Conservation (phyloP, 805 yeast species). For the Myxozyma mucilagina region DNA sequence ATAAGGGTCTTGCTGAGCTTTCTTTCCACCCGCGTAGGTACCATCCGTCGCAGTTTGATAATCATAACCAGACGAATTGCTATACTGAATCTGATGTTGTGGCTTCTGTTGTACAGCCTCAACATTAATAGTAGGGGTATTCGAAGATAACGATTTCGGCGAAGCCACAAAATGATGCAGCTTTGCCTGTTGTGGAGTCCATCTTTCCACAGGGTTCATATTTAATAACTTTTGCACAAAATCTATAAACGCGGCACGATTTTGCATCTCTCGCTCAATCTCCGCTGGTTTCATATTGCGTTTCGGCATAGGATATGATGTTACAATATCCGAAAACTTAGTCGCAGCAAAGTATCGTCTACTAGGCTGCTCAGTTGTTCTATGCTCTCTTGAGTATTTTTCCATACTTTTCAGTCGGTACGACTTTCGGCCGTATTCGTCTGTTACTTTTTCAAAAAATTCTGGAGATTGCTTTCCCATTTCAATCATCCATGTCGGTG, state of each 20-base stretch:
- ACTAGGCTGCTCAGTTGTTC: conserved; percentile 67
- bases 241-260: conserved; percentile 70
- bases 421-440: conserved; percentile 41
- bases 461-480: conserved; percentile 82
- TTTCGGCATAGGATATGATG: conserved; percentile 60
- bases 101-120: conserved; percentile 11
- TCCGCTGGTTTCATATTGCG: conserved; percentile 42
- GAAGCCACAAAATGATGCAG: conserved; percentile 79
- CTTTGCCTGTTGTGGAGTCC: conserved; percentile 95
- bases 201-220: conserved; percentile 87
- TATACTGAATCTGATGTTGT: neutral
- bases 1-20: neutral
- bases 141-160: conserved; percentile 1
- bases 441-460: conserved; percentile 56
- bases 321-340: conserved; percentile 67
- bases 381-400: conserved; percentile 51
- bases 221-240: conserved; percentile 76
- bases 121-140: neutral
- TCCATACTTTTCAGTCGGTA: conserved; percentile 51
- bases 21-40: conserved; percentile 1
- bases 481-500: conserved; percentile 96
- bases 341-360: conserved; percentile 75
- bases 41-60: neutral
- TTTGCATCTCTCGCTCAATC: conserved; percentile 66
- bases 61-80: neutral